These are phyloP conservation scores for Dactylellina sp. DNA, from an alignment of 2,329 filamentous ascomycete species.

Conservation along the genomic window DNA sequence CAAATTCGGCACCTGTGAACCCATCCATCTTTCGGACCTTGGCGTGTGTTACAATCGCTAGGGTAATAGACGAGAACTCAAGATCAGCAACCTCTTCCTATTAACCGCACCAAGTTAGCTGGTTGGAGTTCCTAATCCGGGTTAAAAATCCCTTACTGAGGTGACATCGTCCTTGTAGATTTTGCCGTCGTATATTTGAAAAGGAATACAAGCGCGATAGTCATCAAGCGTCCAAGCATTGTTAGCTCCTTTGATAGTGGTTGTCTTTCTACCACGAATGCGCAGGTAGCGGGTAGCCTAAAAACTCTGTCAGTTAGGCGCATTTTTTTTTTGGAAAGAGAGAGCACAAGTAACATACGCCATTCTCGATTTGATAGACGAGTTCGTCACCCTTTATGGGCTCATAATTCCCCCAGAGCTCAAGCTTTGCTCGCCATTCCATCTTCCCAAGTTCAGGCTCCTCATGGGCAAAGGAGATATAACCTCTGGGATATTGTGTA, in stretches of 20 bases:
- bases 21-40: conserved; percentile 11
- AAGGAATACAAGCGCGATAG: conserved; percentile 7
- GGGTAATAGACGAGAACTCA: conserved; percentile 21
- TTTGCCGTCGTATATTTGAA: conserved; percentile 21
- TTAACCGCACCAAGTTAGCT: neutral
- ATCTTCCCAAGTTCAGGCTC: conserved; percentile 36
- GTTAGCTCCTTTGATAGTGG: conserved; percentile 22
- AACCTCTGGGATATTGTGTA: conserved; percentile 18
- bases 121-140: neutral
- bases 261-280: conserved; percentile 33
- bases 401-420: conserved; percentile 18
- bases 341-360: conserved; percentile 21
- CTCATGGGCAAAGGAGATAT: conserved; percentile 7
- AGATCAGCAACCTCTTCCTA: conserved; percentile 37
- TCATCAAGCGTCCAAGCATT: conserved; percentile 24
- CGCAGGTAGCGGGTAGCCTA: conserved; percentile 37
- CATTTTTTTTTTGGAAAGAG: no score
- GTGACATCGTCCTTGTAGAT: conserved; percentile 19
- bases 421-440: conserved; percentile 23
- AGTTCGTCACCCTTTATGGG: conserved; percentile 5
- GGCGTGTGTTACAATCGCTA: neutral
- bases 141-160: conserved; percentile 9
- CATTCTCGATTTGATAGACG: conserved; percentile 1
- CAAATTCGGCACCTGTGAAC: conserved; percentile 10
- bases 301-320: neutral